Evolutionary conservation across 2,329 filamentous ascomycete species (phyloP).

Genomic region (Conoideocrella luteorostrata): DNA sequence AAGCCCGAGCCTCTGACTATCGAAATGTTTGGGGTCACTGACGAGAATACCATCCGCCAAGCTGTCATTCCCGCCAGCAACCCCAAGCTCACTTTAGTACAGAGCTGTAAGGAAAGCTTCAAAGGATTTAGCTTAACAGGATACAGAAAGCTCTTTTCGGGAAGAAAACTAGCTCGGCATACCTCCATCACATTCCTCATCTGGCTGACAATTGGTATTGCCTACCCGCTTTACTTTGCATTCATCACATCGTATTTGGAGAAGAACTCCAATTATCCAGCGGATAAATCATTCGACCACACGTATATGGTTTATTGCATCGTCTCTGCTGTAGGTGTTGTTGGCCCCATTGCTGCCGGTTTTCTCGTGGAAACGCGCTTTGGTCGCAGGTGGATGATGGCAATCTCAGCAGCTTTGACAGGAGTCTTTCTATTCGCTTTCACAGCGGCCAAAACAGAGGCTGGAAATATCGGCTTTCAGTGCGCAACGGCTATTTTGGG

Average conservation of each 20-base stretch:
- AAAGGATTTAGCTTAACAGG: slow-evolving; percentile 18
- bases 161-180: slow-evolving; percentile 25
- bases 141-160: slow-evolving; percentile 26
- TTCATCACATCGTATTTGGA: slow-evolving; percentile 40
- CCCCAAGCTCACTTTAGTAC: too few relatives aligned
- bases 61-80: too few relatives aligned
- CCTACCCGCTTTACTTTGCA: slow-evolving; percentile 39
- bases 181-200: slow-evolving; percentile 32
- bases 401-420: slow-evolving; percentile 31
- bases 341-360: slow-evolving; percentile 34
- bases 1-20: slow-evolving; percentile 23
- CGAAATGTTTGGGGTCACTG: slow-evolving; percentile 23
- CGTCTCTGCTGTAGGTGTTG: slow-evolving; percentile 30
- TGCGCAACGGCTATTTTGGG: slow-evolving; percentile 32
- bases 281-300: slow-evolving; percentile 19
- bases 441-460: slow-evolving; percentile 27
- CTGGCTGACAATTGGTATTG: slow-evolving; percentile 40
- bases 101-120: slow-evolving; percentile 21
- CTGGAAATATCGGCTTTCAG: slow-evolving; percentile 27
- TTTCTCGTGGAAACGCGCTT: slow-evolving; percentile 34
- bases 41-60: too few relatives aligned
- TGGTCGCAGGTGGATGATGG: slow-evolving; percentile 38
- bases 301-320: slow-evolving; percentile 30
- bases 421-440: slow-evolving; percentile 38
- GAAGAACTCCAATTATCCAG: slow-evolving; percentile 25